These are phyloP conservation scores for Colletotrichum euphorbiae DNA, from an alignment of 2,329 filamentous ascomycete species.

Conservation along the genomic window DNA sequence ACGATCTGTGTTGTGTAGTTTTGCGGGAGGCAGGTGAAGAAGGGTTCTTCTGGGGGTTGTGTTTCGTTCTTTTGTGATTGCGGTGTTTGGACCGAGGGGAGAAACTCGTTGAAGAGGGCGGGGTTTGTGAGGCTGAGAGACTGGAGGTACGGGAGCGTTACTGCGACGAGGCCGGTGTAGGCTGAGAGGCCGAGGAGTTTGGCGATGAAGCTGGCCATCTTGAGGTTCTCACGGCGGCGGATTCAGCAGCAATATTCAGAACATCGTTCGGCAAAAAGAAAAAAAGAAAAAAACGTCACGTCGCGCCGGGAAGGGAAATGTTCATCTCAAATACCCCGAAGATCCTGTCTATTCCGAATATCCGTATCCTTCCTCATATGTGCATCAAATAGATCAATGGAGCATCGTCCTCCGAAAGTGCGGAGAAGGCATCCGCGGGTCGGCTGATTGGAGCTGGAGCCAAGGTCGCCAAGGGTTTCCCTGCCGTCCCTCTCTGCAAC, in stretches of 20 bases:
- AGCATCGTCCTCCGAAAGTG: slow-evolving; percentile 37
- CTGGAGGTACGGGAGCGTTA: slow-evolving; percentile 29
- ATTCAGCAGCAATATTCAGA: neutral
- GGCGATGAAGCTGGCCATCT: slow-evolving; percentile 21
- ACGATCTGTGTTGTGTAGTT: slow-evolving; percentile 55
- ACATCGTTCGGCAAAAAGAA: too few relatives aligned
- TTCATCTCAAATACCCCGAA: neutral
- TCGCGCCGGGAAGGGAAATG: neutral
- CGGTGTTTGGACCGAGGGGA: neutral
- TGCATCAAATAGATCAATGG: slow-evolving; percentile 36
- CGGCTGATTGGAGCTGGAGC: slow-evolving; percentile 9
- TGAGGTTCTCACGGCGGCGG: neutral
- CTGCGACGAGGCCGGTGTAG: slow-evolving; percentile 32
- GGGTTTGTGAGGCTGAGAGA: neutral
- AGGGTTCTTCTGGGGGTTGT: neutral
- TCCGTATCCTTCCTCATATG: neutral
- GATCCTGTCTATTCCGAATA: too few relatives aligned
- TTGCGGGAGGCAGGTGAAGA: slow-evolving; percentile 45
- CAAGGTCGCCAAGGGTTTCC: slow-evolving; percentile 16
- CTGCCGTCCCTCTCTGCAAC: neutral
- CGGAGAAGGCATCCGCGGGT: slow-evolving; percentile 23
- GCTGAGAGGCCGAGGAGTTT: slow-evolving; percentile 29
- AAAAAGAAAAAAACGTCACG: neutral
- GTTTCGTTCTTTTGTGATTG: neutral
- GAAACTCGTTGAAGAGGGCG: neutral